Conservation (phyloP, 2,329 filamentous ascomycete genomes). For the Gremmenia infestans region DNA sequence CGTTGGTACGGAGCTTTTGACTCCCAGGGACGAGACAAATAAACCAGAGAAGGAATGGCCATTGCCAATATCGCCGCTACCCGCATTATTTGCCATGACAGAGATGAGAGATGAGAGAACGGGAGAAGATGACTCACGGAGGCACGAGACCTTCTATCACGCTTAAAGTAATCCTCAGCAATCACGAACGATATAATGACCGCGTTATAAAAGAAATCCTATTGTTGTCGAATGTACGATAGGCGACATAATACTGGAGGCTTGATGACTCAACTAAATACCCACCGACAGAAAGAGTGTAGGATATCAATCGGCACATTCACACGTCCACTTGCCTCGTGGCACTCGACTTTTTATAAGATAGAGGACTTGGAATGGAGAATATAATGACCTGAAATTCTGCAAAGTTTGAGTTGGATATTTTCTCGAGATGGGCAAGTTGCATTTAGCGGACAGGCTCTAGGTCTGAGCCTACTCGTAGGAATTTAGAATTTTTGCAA, state of each 20-base stretch:
- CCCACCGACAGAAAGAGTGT: neutral
- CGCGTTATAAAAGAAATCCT: neutral
- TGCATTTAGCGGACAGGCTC: neutral
- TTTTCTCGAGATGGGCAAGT: neutral
- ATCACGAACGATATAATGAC: neutral
- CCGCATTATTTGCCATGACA: conserved; percentile 19
- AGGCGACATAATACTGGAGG: neutral
- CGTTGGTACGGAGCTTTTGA: conserved; percentile 22
- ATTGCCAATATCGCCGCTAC: conserved; percentile 20
- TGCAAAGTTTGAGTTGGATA: neutral
- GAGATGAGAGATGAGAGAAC: conserved; percentile 22
- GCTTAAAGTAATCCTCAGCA: conserved; percentile 13
- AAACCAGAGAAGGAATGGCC: conserved; percentile 15
- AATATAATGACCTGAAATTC: neutral
- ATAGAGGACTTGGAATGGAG: neutral
- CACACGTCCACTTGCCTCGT: neutral
- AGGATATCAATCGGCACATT: neutral
- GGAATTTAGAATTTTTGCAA: too few relatives aligned
- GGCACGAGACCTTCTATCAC: conserved; percentile 27
- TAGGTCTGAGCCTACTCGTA: too few relatives aligned
- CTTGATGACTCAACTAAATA: neutral
- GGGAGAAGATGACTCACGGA: conserved; percentile 10
- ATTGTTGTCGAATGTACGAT: neutral
- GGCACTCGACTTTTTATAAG: neutral
- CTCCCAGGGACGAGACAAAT: conserved; percentile 9